Conservation (phyloP, 1,284 basidiomycete species). For the Lentinus polychrous region DNA sequence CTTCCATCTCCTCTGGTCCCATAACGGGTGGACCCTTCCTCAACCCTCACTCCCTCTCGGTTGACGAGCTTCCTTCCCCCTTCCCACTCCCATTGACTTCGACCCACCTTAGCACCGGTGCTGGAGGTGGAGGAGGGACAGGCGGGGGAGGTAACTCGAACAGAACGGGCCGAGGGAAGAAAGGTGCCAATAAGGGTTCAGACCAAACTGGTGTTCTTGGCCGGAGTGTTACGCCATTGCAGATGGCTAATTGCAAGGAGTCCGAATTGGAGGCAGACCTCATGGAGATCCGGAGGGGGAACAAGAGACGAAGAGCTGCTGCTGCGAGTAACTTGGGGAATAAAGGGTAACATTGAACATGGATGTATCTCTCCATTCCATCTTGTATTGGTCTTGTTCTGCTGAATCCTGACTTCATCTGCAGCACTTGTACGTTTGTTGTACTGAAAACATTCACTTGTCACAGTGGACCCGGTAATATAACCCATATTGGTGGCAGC, state of each 20-base stretch:
- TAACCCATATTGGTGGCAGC: too few relatives aligned
- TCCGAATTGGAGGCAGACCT: conserved; percentile 65
- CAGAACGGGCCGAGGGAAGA: conserved; percentile 42
- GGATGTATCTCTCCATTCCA: not conserved
- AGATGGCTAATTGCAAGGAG: conserved; percentile 44
- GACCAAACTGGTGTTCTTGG: conserved; percentile 51
- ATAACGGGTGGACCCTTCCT: conserved; percentile 61
- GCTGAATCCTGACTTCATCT: too few relatives aligned
- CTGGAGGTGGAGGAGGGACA: conserved; percentile 24
- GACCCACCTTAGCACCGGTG: conserved; percentile 26
- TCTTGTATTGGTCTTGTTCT: too few relatives aligned
- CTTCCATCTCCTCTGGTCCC: conserved; percentile 36
- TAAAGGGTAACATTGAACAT: not conserved
- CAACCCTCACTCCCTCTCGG: conserved; percentile 72
- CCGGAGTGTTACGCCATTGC: conserved; percentile 51
- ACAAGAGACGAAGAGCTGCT: conserved; percentile 57
- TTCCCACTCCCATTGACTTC: conserved; percentile 69
- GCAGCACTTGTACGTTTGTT: too few relatives aligned
- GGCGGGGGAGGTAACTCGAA: conserved; percentile 24
- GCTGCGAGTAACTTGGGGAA: conserved; percentile 18
- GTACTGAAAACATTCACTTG: too few relatives aligned
- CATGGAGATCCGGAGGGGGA: conserved; percentile 66
- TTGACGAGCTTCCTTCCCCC: conserved; percentile 76
- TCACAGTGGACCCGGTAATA: too few relatives aligned
- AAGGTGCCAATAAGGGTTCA: conserved; percentile 45